Conservation (phyloP, 2,329 filamentous ascomycete species). For the Hansfordia pulvinata region DNA sequence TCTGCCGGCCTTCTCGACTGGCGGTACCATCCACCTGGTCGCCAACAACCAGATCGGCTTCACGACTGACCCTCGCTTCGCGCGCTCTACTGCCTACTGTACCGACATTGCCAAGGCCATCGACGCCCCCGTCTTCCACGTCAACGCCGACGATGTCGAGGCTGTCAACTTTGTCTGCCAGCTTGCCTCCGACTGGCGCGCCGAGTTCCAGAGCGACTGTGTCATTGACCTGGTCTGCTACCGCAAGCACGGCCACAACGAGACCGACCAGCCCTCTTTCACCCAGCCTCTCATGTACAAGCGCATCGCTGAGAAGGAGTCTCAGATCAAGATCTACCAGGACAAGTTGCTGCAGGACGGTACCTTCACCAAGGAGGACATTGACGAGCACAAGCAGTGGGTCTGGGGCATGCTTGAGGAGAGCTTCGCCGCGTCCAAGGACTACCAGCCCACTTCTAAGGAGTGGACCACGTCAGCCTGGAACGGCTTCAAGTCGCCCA, state of each 20-base stretch:
- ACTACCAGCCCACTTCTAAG: slow-evolving; percentile 91
- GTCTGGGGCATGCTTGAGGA: slow-evolving; percentile 99
- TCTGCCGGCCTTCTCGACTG: slow-evolving; percentile 90
- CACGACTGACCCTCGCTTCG: slow-evolving; percentile 94
- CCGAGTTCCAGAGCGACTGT: slow-evolving; percentile 96
- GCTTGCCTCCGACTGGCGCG: slow-evolving; percentile 92
- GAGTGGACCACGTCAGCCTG: slow-evolving; percentile 98
- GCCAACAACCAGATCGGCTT: slow-evolving; percentile 99
- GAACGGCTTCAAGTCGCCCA: slow-evolving; percentile 99
- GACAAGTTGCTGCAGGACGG: slow-evolving; percentile 83
- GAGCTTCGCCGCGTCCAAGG: slow-evolving; percentile 93
- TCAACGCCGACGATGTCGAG: slow-evolving; percentile 97
- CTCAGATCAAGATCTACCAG: slow-evolving; percentile 82
- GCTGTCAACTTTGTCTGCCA: slow-evolving; percentile 98
- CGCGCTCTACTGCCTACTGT: slow-evolving; percentile 95
- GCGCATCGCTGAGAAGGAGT: slow-evolving; percentile 73
- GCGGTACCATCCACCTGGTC: slow-evolving; percentile 90
- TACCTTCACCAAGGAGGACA: slow-evolving; percentile 92
- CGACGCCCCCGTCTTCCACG: slow-evolving; percentile 96
- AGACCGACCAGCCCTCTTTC: slow-evolving; percentile 98
- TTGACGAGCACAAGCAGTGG: slow-evolving; percentile 99
- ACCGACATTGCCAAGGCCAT: slow-evolving; percentile 99
- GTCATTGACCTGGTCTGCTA: slow-evolving; percentile 98
- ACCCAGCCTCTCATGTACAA: slow-evolving; percentile 99
- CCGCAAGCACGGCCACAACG: slow-evolving; percentile 97